These are phyloP conservation scores for Lentinula sp. DNA, from an alignment of 768 basidiomycete genomes.

Conservation along the genomic window DNA sequence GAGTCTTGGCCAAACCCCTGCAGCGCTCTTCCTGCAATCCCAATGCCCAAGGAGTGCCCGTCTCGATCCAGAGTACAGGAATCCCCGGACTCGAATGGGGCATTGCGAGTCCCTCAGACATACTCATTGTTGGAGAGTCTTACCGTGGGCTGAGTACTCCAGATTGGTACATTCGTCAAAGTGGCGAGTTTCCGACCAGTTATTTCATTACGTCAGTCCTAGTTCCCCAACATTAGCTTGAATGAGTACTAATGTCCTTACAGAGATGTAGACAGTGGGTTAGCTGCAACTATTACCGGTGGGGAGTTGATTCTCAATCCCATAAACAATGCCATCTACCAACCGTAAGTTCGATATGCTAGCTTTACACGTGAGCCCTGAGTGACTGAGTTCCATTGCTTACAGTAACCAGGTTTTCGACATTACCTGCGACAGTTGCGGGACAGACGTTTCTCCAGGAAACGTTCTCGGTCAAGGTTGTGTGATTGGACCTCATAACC, in stretches of 20 bases:
- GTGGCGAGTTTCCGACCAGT: neutral
- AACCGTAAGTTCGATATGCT: neutral
- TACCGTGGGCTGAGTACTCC: neutral
- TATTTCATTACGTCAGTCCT: neutral
- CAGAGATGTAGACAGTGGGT: neutral
- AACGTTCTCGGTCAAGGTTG: neutral
- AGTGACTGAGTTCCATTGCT: neutral
- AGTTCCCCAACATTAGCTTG: neutral
- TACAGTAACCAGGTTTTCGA: constrained; percentile 1
- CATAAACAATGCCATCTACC: neutral
- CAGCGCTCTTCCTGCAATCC: neutral
- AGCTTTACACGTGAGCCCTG: neutral
- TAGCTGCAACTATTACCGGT: neutral
- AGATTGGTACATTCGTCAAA: constrained; percentile 2
- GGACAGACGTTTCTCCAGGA: neutral
- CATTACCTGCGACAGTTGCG: neutral
- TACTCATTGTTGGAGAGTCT: neutral
- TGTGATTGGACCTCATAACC: neutral
- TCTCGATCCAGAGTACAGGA: neutral
- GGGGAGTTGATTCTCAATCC: neutral
- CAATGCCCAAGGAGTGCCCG: constrained; percentile 1
- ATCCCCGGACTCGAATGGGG: constrained; percentile 1
- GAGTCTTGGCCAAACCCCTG: neutral
- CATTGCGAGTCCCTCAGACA: neutral
- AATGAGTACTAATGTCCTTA: neutral